Evolutionary conservation across 2,329 filamentous ascomycete species (phyloP).

Genomic region (Raffaelea ambrosiae): DNA sequence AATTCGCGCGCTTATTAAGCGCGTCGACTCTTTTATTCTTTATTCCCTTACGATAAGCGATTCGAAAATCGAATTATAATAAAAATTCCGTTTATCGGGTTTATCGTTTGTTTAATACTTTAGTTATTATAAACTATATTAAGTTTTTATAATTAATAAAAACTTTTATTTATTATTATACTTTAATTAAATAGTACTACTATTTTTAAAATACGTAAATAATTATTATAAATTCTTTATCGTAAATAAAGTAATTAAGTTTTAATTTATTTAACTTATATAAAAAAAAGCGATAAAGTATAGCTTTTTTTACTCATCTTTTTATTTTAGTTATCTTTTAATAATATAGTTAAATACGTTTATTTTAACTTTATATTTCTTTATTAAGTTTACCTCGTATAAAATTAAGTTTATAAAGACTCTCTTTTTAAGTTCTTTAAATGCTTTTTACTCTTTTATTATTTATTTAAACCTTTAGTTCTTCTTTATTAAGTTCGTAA

Average conservation of each 20-base stretch:
- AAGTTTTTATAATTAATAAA: not conserved
- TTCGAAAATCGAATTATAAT: not conserved
- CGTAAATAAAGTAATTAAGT: conserved; percentile 19
- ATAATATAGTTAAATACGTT: conserved; percentile 13
- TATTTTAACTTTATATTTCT: too few species aligned
- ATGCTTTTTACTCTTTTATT: too few species aligned
- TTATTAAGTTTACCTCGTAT: too few species aligned
- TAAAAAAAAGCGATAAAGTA: conserved; percentile 10
- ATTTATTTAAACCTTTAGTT: conserved; percentile 10
- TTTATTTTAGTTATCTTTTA: conserved; percentile 11
- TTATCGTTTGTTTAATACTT: not conserved
- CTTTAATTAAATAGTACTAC: conserved; percentile 16
- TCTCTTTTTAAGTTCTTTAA: too few species aligned
- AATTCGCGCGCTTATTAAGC: too few species aligned
- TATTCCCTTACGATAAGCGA: not conserved
- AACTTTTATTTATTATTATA: not conserved
- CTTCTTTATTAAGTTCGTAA: not conserved
- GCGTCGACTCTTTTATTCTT: too few species aligned
- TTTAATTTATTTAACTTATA: conserved; percentile 11
- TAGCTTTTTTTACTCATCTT: conserved; percentile 4
- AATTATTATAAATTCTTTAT: conserved; percentile 17
- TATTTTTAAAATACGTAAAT: conserved; percentile 18
- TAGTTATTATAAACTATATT: not conserved
- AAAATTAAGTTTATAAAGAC: too few species aligned
- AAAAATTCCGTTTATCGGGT: not conserved